phyloP scores from a whole-genome alignment of 768 basidiomycete species.

The Suillus paluster region DNA sequence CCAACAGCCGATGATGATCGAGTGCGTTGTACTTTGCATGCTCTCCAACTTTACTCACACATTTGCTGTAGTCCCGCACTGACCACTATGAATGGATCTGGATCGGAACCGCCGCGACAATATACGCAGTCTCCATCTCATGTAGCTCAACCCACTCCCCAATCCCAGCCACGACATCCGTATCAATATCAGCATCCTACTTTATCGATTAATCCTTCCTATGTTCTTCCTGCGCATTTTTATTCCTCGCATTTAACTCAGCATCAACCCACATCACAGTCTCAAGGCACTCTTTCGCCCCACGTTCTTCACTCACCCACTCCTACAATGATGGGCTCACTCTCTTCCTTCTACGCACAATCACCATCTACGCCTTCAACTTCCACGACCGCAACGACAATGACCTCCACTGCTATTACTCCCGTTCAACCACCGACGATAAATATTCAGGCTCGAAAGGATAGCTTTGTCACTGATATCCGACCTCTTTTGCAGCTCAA shows the following conservation, averaged over 20 bases:
- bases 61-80: slow-evolving; percentile 54
- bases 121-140: slow-evolving; percentile 50
- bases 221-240: slow-evolving; percentile 43
- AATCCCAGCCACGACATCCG: slow-evolving; percentile 38
- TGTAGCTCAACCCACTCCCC: slow-evolving; percentile 38
- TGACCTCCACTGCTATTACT: slow-evolving; percentile 31
- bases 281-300: slow-evolving; percentile 72
- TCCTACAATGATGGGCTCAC: slow-evolving; percentile 32
- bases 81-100: slow-evolving; percentile 57
- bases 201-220: slow-evolving; percentile 48
- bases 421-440: slow-evolving; percentile 34
- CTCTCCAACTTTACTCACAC: slow-evolving; percentile 17
- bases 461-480: slow-evolving; percentile 54
- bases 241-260: slow-evolving; percentile 32
- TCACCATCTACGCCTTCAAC: slow-evolving; percentile 32
- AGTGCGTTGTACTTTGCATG: slow-evolving; percentile 51
- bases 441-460: slow-evolving; percentile 57
- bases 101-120: slow-evolving; percentile 47
- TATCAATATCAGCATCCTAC: slow-evolving; percentile 47
- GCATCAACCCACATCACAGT: slow-evolving; percentile 31
- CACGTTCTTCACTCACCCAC: slow-evolving; percentile 69
- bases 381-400: slow-evolving; percentile 13
- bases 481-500: slow-evolving; percentile 60
- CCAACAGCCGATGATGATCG: slow-evolving; percentile 61
- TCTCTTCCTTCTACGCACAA: slow-evolving; percentile 43